Percentiles rank a stretch among this genome's conserved stretches.
phyloP scores from a whole-genome alignment of 2,329 filamentous ascomycete genomes.

The Alternaria tenuissima region DNA sequence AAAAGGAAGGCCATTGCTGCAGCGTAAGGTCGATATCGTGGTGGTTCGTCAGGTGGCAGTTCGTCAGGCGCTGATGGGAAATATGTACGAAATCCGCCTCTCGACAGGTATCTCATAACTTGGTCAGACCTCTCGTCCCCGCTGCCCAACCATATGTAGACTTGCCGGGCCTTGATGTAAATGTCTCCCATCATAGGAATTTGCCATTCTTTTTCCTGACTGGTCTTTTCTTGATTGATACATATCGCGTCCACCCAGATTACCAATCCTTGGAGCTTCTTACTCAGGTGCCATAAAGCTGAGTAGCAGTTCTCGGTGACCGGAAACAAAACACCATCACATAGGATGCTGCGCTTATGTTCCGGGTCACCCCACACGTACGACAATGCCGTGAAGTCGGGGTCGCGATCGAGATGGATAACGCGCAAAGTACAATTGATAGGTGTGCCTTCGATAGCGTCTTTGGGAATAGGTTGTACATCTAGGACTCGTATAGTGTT shows the following conservation, averaged over 20 bases:
- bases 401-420: background rate
- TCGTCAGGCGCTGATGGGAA: too few species aligned
- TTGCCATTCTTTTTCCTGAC: too few species aligned
- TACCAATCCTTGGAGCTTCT: rapidly evolving
- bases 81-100: background rate
- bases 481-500: background rate
- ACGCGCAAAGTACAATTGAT: background rate
- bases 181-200: background rate
- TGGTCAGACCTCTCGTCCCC: background rate
- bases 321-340: background rate
- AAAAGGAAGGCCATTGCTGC: too few species aligned
- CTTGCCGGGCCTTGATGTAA: background rate
- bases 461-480: background rate
- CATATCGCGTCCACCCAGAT: background rate
- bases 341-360: background rate
- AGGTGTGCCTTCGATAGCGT: background rate
- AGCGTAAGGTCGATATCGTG: background rate
- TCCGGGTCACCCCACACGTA: background rate
- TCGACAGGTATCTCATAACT: background rate
- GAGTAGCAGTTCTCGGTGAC: background rate
- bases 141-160: too few species aligned
- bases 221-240: background rate
- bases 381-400: background rate
- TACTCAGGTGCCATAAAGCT: background rate
- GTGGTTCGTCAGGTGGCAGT: background rate